phyloP scores from a whole-genome alignment of 768 basidiomycete species.

The Peribolospora kevripleyi region DNA sequence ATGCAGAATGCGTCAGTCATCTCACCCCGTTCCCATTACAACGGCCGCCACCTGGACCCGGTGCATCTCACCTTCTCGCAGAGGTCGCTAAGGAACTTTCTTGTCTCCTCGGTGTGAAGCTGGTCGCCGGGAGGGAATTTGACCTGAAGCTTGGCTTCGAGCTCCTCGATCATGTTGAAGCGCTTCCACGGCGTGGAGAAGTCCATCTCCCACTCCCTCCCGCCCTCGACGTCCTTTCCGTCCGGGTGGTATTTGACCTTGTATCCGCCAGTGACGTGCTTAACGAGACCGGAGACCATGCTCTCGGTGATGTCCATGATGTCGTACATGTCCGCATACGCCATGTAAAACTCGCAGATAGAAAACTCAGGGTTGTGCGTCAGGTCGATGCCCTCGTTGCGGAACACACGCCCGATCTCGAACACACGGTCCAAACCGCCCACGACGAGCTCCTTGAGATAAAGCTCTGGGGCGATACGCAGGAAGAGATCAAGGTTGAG shows the following conservation, averaged over 20 bases:
- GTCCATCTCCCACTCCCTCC: conserved; percentile 43
- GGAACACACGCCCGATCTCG: conserved; percentile 92
- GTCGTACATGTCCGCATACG: conserved; percentile 97
- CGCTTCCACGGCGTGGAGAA: conserved; percentile 92
- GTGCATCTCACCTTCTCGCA: conserved; percentile 42
- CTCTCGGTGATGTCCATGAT: conserved; percentile 89
- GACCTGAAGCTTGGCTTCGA: conserved; percentile 77
- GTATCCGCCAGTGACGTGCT: conserved; percentile 58
- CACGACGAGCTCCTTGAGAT: conserved; percentile 89
- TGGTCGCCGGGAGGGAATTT: conserved; percentile 84
- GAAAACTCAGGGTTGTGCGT: conserved; percentile 99
- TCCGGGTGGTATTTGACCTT: conserved; percentile 73
- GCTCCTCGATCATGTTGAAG: conserved; percentile 89
- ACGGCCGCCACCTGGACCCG: too few species aligned
- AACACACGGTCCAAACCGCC: conserved; percentile 94
- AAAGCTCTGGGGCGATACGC: conserved; percentile 90
- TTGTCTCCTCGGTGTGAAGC: conserved; percentile 64
- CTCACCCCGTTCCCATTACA: neutral
- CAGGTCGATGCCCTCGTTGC: conserved; percentile 94
- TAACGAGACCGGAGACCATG: conserved; percentile 74
- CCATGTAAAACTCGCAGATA: conserved; percentile 99
- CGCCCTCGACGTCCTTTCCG: conserved; percentile 42
- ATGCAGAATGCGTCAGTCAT: neutral
- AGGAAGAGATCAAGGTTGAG: conserved; percentile 88
- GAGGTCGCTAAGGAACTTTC: conserved; percentile 62